These are phyloP conservation scores for Lasiosphaeria hispida DNA, from an alignment of 495 filamentous ascomycete genomes.

Conservation along the genomic window DNA sequence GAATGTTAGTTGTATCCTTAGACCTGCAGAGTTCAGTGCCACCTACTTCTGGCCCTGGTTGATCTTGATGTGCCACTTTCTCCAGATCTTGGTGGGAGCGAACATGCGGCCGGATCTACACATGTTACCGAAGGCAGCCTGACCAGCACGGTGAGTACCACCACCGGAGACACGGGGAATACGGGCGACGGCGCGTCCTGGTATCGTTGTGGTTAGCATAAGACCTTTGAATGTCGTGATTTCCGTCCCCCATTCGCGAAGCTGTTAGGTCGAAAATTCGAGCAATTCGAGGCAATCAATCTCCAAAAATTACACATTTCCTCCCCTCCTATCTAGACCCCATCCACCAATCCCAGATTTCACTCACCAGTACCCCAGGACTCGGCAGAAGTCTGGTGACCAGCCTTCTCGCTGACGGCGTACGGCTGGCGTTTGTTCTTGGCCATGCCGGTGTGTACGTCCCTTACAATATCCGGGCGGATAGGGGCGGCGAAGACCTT, in stretches of 20 bases:
- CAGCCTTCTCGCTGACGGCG: slow-evolving; percentile 99
- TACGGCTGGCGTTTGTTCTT: slow-evolving; percentile 99
- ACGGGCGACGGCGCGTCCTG: slow-evolving; percentile 99
- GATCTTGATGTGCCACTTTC: slow-evolving; percentile 99
- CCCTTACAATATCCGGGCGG: slow-evolving; percentile 98
- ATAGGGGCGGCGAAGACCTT: slow-evolving; percentile 94
- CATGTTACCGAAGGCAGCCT: slow-evolving; percentile 99
- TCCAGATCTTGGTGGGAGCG: slow-evolving; percentile 99
- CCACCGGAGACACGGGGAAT: slow-evolving; percentile 99
- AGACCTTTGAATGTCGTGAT: neutral
- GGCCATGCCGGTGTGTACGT: slow-evolving; percentile 97
- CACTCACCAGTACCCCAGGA: slow-evolving; percentile 99
- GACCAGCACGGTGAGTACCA: slow-evolving; percentile 99
- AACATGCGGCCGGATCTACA: slow-evolving; percentile 99
- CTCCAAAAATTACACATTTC: neutral
- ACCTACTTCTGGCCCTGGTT: slow-evolving; percentile 91
- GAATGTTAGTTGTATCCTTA: neutral
- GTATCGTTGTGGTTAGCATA: slow-evolving; percentile 8
- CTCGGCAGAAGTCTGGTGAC: slow-evolving; percentile 99
- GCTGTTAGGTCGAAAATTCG: slow-evolving; percentile 1
- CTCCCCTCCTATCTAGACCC: neutral
- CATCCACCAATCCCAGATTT: slow-evolving; percentile 14
- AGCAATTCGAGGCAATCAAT: neutral
- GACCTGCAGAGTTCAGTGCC: neutral
- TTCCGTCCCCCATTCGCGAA: neutral